Conservation (phyloP, 2,329 filamentous ascomycete genomes). For the Blumeria graminis region DNA sequence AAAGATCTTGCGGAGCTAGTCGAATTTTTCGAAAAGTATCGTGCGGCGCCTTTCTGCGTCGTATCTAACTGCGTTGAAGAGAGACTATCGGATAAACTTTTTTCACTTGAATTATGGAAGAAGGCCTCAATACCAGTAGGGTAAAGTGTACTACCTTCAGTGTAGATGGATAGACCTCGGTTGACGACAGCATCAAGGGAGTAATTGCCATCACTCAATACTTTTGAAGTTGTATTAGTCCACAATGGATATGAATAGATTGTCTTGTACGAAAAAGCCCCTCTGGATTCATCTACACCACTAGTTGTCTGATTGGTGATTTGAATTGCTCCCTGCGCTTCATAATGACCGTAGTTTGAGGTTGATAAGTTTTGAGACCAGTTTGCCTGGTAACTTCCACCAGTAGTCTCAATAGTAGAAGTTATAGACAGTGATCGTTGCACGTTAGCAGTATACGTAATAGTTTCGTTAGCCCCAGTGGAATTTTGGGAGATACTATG, state of each 20-base stretch:
- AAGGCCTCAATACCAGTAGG: conserved; percentile 37
- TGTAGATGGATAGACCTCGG: conserved; percentile 23
- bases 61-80: conserved; percentile 20
- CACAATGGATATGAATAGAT: conserved; percentile 35
- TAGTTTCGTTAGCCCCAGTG: conserved; percentile 31
- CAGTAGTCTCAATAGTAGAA: conserved; percentile 26
- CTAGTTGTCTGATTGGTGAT: conserved; percentile 24
- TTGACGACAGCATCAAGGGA: conserved; percentile 24
- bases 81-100: conserved; percentile 12
- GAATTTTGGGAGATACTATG: conserved; percentile 22
- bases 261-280: conserved; percentile 12
- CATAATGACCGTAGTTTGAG: conserved; percentile 28
- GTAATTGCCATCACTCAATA: conserved; percentile 21
- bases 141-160: conserved; percentile 24
- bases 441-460: conserved; percentile 33
- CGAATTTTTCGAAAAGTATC: conserved; percentile 25
- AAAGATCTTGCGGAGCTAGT: conserved; percentile 23
- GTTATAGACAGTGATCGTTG: conserved; percentile 28
- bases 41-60: conserved; percentile 30
- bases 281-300: conserved; percentile 21
- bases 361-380: conserved; percentile 37
- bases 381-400: conserved; percentile 18
- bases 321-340: conserved; percentile 29
- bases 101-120: conserved; percentile 12
- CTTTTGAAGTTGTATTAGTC: conserved; percentile 26